Conservation (phyloP, 441 rosid genomes). For the Euphorbia schlechtendalii region DNA sequence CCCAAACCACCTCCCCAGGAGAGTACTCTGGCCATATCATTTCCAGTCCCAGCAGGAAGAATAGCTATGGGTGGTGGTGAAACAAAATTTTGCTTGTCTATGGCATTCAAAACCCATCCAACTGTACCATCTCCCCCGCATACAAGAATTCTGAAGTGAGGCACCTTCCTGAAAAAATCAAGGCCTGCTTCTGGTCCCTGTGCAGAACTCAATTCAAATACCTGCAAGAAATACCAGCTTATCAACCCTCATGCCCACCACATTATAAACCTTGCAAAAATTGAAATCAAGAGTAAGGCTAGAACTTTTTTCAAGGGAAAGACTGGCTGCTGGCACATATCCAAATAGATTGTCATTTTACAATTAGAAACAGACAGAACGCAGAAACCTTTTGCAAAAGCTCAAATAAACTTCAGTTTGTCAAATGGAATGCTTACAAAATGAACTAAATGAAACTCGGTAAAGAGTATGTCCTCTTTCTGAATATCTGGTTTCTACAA, state of each 20-base stretch:
- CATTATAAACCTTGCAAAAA: background rate
- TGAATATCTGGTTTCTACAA: background rate
- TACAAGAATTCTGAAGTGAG: conserved; percentile 91
- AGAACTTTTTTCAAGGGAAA: background rate
- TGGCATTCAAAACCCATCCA: conserved; percentile 91
- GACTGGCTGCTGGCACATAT: conserved; percentile 2
- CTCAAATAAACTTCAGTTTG: background rate
- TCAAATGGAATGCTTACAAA: background rate
- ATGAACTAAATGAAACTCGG: background rate
- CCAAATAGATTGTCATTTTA: background rate
- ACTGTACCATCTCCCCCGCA: conserved; percentile 99
- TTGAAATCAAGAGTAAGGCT: background rate
- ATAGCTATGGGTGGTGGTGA: conserved; percentile 98
- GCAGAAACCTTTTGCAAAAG: background rate
- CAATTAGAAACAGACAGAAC: background rate
- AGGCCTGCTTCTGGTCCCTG: conserved; percentile 95
- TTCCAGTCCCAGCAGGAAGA: conserved; percentile 98
- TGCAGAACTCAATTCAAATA: conserved; percentile 76
- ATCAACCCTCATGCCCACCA: conserved; percentile 14
- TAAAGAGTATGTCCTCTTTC: background rate
- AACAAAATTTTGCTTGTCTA: conserved; percentile 85
- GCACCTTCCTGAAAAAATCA: conserved; percentile 81
- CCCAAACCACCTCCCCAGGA: conserved; percentile 98
- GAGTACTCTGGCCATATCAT: conserved; percentile 92
- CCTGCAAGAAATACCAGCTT: conserved; percentile 38